Conservation (phyloP, 2,329 filamentous ascomycete species). For the Ceratocystis cacaofunesta region DNA sequence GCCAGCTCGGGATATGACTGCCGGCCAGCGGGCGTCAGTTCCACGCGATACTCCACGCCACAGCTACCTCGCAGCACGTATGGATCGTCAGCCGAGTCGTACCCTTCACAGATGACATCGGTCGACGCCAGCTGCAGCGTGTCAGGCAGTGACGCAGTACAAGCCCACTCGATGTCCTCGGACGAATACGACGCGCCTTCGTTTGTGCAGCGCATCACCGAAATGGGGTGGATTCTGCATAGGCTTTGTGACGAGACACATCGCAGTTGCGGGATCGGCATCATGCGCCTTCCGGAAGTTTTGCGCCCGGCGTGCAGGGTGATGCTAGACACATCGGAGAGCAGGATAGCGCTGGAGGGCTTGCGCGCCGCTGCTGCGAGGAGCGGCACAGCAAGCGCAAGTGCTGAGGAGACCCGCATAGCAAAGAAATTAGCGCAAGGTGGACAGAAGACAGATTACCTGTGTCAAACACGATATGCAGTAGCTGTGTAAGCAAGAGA, state of each 20-base stretch:
- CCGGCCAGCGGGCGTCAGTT: constrained; percentile 65
- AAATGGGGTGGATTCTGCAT: constrained; percentile 48
- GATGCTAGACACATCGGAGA: constrained; percentile 54
- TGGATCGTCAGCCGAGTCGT: constrained; percentile 57
- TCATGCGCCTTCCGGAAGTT: constrained; percentile 62
- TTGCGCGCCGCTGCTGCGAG: neutral
- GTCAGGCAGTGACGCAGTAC: constrained; percentile 46
- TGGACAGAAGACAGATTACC: neutral
- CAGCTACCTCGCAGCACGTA: constrained; percentile 88
- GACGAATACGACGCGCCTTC: constrained; percentile 61
- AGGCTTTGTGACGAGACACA: constrained; percentile 54
- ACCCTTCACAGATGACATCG: constrained; percentile 88
- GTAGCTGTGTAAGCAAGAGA: neutral
- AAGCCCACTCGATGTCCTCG: constrained; percentile 85
- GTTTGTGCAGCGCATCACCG: constrained; percentile 78
- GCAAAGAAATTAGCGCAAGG: neutral
- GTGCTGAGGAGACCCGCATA: neutral
- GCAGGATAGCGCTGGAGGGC: constrained; percentile 36
- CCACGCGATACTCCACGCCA: constrained; percentile 73
- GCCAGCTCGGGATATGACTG: constrained; percentile 47
- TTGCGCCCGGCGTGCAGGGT: constrained; percentile 53
- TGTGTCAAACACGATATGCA: neutral
- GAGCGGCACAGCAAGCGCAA: neutral
- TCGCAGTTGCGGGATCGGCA: constrained; percentile 61
- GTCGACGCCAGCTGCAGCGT: constrained; percentile 63